A percentile compares a stretch with the other conserved stretches of the same genome.
Evolutionary conservation across 225 moss, liverwort and hornwort genomes (phyloP).

Genomic region (Takakia lepidozioides): DNA sequence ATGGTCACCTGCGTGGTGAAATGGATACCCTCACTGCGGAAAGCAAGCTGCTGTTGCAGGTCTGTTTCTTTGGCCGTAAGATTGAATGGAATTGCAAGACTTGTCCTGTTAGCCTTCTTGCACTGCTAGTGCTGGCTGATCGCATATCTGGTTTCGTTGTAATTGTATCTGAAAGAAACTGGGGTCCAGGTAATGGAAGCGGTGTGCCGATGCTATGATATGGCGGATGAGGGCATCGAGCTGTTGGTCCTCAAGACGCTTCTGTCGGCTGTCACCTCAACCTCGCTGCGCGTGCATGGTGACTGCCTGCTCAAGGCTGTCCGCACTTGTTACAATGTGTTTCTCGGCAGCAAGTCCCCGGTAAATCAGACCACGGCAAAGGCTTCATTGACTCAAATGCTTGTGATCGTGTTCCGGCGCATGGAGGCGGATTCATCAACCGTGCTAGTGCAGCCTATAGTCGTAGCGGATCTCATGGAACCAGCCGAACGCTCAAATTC

Average conservation of each 20-base stretch:
- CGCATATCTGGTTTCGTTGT: too few relatives aligned
- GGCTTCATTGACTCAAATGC: constrained; percentile 98
- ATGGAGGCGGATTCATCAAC: constrained; percentile 99
- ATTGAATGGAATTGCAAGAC: too few relatives aligned
- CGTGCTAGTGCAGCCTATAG: constrained; percentile 87
- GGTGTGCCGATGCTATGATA: constrained; percentile 62
- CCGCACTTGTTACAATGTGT: constrained; percentile 95
- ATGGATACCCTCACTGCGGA: constrained; percentile 79
- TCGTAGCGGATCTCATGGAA: constrained; percentile 99
- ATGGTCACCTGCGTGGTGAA: constrained; percentile 95
- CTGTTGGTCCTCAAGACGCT: constrained; percentile 91
- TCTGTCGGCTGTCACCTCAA: constrained; percentile 93
- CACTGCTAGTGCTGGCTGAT: too few relatives aligned
- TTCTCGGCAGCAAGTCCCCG: constrained; percentile 86
- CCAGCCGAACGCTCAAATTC: constrained; percentile 90
- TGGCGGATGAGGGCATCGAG: constrained; percentile 97
- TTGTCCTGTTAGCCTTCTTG: too few relatives aligned
- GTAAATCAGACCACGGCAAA: constrained; percentile 99
- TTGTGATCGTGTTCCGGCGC: constrained; percentile 96
- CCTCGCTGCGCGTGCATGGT: constrained; percentile 91
- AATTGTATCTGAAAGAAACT: too few relatives aligned
- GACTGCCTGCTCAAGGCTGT: constrained; percentile 96
- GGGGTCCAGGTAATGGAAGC: constrained; percentile 41
- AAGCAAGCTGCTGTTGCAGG: constrained; percentile 77
- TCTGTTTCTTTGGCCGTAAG: constrained; percentile 6